Percentiles rank a stretch among this genome's conserved stretches.
Conservation (phyloP, 2,329 filamentous ascomycete species). For the Epichloe sylvatica region DNA sequence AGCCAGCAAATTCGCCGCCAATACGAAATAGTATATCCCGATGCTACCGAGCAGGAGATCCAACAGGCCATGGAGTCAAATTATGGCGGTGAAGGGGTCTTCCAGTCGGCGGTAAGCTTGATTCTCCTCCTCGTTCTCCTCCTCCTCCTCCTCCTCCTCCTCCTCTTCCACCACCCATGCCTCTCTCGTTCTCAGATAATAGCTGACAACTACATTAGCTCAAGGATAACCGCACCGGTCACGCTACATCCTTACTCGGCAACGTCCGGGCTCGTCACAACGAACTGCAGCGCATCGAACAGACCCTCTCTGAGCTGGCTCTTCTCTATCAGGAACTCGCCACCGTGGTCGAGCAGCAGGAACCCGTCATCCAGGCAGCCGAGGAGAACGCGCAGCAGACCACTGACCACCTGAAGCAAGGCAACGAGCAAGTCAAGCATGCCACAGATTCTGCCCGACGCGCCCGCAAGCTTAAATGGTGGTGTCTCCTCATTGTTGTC, state of each 20-base stretch:
- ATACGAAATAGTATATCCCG: conserved; percentile 69
- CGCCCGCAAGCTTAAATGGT: conserved; percentile 70
- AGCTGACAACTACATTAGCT: conserved; percentile 34
- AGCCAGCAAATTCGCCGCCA: conserved; percentile 68
- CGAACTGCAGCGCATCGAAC: conserved; percentile 69
- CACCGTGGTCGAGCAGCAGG: conserved; percentile 59
- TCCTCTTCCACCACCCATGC: background rate
- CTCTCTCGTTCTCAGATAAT: background rate
- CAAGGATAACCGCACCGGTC: conserved; percentile 58
- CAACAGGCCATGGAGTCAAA: conserved; percentile 53
- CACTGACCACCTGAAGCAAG: conserved; percentile 51
- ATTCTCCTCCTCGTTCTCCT: background rate
- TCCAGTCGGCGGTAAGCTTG: conserved; percentile 59
- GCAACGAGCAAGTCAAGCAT: conserved; percentile 53
- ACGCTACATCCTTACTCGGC: conserved; percentile 59
- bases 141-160: background rate
- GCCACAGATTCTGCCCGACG: conserved; percentile 54
- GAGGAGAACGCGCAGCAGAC: conserved; percentile 55
- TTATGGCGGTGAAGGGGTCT: conserved; percentile 67
- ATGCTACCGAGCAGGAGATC: conserved; percentile 62
- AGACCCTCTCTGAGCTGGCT: conserved; percentile 56
- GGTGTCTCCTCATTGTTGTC: conserved; percentile 49
- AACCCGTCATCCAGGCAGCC: conserved; percentile 44
- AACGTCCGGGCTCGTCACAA: conserved; percentile 72
- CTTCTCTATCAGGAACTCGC: conserved; percentile 62